Evolutionary conservation across 2,329 filamentous ascomycete species (phyloP).

Genomic region (Emmonsia crescens): DNA sequence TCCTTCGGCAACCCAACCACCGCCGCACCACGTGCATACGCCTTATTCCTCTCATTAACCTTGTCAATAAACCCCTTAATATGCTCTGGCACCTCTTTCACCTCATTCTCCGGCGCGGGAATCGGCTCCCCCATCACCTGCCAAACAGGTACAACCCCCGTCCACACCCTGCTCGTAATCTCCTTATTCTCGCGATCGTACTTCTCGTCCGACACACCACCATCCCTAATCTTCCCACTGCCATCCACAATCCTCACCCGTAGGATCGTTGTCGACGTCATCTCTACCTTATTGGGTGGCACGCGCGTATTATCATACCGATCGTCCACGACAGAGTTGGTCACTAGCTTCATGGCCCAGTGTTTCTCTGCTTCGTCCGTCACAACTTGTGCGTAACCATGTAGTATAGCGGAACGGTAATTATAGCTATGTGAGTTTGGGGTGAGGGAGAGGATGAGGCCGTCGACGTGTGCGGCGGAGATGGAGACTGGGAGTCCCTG

Average conservation of each 20-base stretch:
- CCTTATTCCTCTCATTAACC: slow-evolving; percentile 35
- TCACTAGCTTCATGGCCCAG: slow-evolving; percentile 69
- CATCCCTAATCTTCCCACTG: slow-evolving; percentile 63
- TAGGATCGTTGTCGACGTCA: slow-evolving; percentile 63
- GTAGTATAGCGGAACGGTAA: slow-evolving; percentile 70
- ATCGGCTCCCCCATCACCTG: slow-evolving; percentile 54
- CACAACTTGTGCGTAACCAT: slow-evolving; percentile 61
- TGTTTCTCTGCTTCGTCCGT: slow-evolving; percentile 58
- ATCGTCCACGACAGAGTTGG: slow-evolving; percentile 57
- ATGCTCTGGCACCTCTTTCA: slow-evolving; percentile 51
- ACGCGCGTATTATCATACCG: slow-evolving; percentile 60
- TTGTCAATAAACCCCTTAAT: slow-evolving; percentile 44
- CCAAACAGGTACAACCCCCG: slow-evolving; percentile 55
- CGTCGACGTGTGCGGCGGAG: slow-evolving; percentile 64
- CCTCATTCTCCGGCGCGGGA: slow-evolving; percentile 47
- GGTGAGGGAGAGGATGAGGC: slow-evolving; percentile 66
- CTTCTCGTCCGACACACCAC: slow-evolving; percentile 51
- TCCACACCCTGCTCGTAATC: slow-evolving; percentile 44
- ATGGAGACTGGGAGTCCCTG: slow-evolving; percentile 60
- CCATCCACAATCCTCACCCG: slow-evolving; percentile 58
- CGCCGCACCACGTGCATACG: slow-evolving; percentile 26
- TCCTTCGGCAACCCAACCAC: background rate
- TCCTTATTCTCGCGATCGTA: slow-evolving; percentile 41
- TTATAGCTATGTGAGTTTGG: slow-evolving; percentile 77
- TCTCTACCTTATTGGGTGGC: slow-evolving; percentile 62